Base-by-base conservation (phyloP, 495 filamentous ascomycete species). In the Gamarada debralockiae region DNA sequence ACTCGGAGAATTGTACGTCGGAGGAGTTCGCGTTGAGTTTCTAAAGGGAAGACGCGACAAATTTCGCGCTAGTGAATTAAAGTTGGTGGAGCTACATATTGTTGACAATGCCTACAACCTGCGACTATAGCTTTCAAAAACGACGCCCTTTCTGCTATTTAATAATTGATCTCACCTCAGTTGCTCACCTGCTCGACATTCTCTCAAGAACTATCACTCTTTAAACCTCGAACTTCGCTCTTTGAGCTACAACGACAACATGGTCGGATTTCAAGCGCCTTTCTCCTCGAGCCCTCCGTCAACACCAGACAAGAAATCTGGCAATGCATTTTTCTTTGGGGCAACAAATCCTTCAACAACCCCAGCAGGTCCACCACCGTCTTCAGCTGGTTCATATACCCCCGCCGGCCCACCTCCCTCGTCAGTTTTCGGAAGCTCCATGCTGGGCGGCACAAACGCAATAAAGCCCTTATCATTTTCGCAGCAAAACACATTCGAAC, bases 341-440 rank as follows among this genome's bases (percentile, higher is more conserved):
- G 65, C 69, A 6, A 55, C 58, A 45, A 54, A 83, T 62, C 75
- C 82, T 27, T 91, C 90, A 0, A 92, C 86, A 1, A 92, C 90
- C 18, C 90, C 90, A 39, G 81, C 83, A 22, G 87, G 83, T 9
- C 82, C 79, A 42, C 89, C 90, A 13, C 87, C 87, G 20, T 82
- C 81, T 2, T 80, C 79, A 31, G 69, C 77, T 9, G 73, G 74
- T 18, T 90, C 88, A 25, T 90, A 90, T 65, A 89, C 86, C 23
- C 88, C 89, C 10, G 80, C 77, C 52, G 87, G 84, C 25, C 80
- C 76, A 22, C 86, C 87, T 17, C 77, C 80, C 20, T 83, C 79
- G 6, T 78, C 78, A 9, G 67, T 80, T 50, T 77, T 87, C 47
- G 82, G 83, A 27, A 86, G 81, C 69, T 88, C 86, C 3, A 81